A percentile compares a stretch with the other conserved stretches of the same genome.
Conservation (phyloP, 2,329 filamentous ascomycete species). For the Alternaria viburni region DNA sequence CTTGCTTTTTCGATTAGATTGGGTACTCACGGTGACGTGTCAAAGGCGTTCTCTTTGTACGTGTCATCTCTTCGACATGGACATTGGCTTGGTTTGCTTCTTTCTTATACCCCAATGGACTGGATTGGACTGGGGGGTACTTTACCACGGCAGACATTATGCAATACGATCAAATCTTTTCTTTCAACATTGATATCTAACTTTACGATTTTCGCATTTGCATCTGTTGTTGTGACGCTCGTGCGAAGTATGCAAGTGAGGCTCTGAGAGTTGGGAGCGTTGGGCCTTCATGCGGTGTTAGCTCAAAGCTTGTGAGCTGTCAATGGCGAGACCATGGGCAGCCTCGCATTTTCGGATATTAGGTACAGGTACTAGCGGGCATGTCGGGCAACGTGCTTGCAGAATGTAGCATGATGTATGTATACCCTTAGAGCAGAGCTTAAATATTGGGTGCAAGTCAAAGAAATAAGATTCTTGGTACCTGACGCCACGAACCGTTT, state of each 20-base stretch:
- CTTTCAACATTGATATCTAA: neutral
- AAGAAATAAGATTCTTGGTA: neutral
- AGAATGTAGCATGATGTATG: neutral
- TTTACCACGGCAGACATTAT: neutral
- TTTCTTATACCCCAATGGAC: constrained; percentile 7
- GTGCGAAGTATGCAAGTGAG: neutral
- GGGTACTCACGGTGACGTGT: neutral
- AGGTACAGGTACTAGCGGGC: neutral
- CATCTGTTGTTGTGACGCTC: neutral
- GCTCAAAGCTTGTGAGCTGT: neutral
- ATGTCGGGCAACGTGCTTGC: neutral
- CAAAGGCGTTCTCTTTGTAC: neutral
- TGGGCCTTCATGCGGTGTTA: neutral
- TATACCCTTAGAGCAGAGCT: neutral
- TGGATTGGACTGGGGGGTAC: constrained; percentile 3
- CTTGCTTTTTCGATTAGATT: neutral
- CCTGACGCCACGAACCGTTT: neutral
- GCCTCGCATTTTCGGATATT: neutral
- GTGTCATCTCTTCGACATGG: neutral
- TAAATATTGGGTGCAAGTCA: neutral
- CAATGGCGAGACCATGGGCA: neutral
- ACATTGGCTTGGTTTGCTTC: neutral
- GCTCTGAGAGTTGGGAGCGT: neutral
- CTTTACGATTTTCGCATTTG: neutral
- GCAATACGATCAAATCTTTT: neutral